Base-by-base conservation (phyloP, 2,329 filamentous ascomycete genomes). In the Sporothrix phasma region DNA sequence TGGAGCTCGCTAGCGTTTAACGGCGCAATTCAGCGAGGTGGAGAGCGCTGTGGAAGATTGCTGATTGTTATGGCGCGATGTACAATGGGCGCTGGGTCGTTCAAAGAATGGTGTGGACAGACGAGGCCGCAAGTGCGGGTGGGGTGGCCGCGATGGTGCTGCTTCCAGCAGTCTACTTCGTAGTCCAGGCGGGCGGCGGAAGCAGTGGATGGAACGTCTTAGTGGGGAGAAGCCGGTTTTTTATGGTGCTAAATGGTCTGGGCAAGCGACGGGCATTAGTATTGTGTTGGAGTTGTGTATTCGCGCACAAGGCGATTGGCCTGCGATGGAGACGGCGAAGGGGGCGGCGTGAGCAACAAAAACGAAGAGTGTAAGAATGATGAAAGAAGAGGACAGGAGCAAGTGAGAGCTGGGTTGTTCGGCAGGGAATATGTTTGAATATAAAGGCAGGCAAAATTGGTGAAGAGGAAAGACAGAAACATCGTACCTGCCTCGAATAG, bases 241-340 rank as follows among this genome's bases (percentile, higher is more conserved):
- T 43, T 61, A 34, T 49, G 51, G 26, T 62, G 47, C 46, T 65
- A 62, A 54, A 19, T 24, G 49, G 31, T 31, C n/a, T 37, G 46
- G 24, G 17, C 43, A n/a, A 43, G 19, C 24, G 62, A 47, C 37
- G n/a, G 19, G 58, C 34, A 47, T 65, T 65, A 59, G 59, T 31
- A 65, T 56, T 65, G 59, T 65, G 62, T 62, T 65, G 64, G 41
- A 37, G 59, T 58, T 62, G 51, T 58, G 51, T 61, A 26, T 56
- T 62, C 54, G 58, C 43, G 43, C 24, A 22, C 22, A 43, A 37
- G 63, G 19, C 58, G 58, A 62, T 65, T 65, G 63, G 63, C 24
- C 39, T 54, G 56, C 58, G 63, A 56, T 65, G 58, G 58, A 54
- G 45, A 7, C 19, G 51, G 34, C 15, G 43, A 13, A 43, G 34